Evolutionary conservation across 2,329 filamentous ascomycete species (phyloP), one percentile per base, ranked within the genome.

Genomic region (Claviceps quebecensis): DNA sequence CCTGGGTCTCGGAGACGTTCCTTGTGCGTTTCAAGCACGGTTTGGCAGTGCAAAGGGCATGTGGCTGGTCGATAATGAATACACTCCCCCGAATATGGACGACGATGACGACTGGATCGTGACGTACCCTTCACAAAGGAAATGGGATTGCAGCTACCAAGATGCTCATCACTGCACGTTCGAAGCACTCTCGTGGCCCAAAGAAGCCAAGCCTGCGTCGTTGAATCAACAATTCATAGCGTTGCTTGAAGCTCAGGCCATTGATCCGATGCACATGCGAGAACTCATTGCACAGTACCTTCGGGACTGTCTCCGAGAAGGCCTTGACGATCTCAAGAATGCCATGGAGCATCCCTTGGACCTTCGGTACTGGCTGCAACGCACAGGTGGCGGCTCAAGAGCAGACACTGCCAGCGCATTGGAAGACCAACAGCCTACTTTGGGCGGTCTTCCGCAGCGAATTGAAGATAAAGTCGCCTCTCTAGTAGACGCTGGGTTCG

Each of bases 11-110:
- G 57, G 61, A 0, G 71, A 76, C n/a, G 61, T 77, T 0, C 84
- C 84, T 0, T 77, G 77, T 37, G 81, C 75, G 0, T 81, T 83
- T 45, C 86, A 91, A 63, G 85, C 72, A 1, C 76, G 87, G 0
- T 76, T 90, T 38, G 83, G 80, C 9, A 78, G 83, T 17, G 83
- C 83, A 0, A 91, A 91, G 62, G 87, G 86, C 0, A 71, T 90
- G 56, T 90, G 85, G 86, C 64, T 83, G 5, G 80, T 84, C 56
- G 68, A 71, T 0, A 72, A 76, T 26, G 60, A 0, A 2, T 23
- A 38, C 34, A 22, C n/a, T 2, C 49, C 49, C 8, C 14, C 65
- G 1, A 57, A 56, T 0, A 64, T 63, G 0, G 66, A 66, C 1
- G 66, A 73, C 1, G 60, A 69, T 0, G 65, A 69, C 0, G 65